A percentile compares a stretch with the other conserved stretches of the same genome.
Conservation (phyloP, 2,329 filamentous ascomycete species). For the Pestalotiopsis sp. region DNA sequence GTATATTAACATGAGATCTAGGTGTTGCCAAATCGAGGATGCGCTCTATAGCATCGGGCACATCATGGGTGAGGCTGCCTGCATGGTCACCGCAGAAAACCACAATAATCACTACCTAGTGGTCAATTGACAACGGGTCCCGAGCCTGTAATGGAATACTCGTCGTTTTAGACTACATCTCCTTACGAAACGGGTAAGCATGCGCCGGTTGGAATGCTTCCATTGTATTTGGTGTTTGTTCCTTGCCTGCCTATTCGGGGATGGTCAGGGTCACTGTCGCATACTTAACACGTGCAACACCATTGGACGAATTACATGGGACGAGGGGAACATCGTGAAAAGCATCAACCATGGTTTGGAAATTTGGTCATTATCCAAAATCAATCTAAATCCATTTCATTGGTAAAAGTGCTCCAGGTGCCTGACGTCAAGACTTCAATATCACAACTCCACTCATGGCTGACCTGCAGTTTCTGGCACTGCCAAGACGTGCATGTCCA, state of each 20-base stretch:
- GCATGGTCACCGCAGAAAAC: neutral
- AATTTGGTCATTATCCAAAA: neutral
- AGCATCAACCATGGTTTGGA: neutral
- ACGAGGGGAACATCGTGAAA: neutral
- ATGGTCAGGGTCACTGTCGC: neutral
- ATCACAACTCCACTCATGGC: neutral
- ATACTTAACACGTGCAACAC: neutral
- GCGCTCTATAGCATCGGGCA: neutral
- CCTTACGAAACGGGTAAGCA: constrained; percentile 5
- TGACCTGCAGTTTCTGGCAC: neutral
- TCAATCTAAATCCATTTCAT: neutral
- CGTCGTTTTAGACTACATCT: constrained; percentile 2
- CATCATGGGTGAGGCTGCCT: neutral
- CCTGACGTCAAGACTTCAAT: neutral
- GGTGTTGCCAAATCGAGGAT: neutral
- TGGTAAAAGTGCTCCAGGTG: neutral
- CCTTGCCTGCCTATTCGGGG: constrained; percentile 2
- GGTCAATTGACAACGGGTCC: neutral
- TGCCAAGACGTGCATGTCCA: neutral
- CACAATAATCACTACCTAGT: neutral
- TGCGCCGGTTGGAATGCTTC: constrained; percentile 2
- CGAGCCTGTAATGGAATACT: neutral
- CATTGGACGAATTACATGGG: constrained; percentile 3
- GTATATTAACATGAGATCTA: constrained; percentile 1
- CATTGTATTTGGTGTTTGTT: constrained; percentile 2